Evolutionary conservation across 352 stramenopile genomes (phyloP).

Genomic region (Globisporangium uncinulatum): DNA sequence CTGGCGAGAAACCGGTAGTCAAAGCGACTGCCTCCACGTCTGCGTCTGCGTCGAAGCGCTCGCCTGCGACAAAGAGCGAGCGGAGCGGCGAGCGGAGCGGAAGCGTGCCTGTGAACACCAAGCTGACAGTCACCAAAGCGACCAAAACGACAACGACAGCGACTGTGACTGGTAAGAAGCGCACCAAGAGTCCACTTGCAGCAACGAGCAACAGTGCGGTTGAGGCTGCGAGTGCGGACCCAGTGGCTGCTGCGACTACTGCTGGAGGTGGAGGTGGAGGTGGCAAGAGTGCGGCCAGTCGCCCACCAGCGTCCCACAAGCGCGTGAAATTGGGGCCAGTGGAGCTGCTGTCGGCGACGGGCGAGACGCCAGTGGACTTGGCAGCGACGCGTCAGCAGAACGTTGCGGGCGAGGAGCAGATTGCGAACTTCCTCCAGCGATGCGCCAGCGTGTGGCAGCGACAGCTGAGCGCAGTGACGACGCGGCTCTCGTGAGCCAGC

Average conservation of each 20-base stretch:
- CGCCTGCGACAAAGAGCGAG: background rate
- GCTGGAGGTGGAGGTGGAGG: too few relatives aligned
- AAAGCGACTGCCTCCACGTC: background rate
- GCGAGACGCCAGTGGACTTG: slow-evolving; percentile 7
- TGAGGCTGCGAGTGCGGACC: background rate
- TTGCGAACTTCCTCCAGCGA: slow-evolving; percentile 17
- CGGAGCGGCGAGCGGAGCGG: background rate
- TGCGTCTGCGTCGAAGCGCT: background rate
- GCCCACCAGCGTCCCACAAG: slow-evolving; percentile 1
- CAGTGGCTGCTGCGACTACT: background rate
- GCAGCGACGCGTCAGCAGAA: slow-evolving; percentile 11
- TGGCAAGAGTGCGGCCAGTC: background rate
- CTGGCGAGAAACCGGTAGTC: background rate
- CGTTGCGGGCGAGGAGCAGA: slow-evolving; percentile 11
- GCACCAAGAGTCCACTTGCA: slow-evolving; percentile 6
- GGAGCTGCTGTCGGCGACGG: slow-evolving; percentile 5
- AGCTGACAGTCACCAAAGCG: background rate
- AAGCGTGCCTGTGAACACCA: too few relatives aligned
- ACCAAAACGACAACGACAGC: background rate
- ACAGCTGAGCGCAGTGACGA: slow-evolving; percentile 15
- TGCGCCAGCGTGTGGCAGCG: slow-evolving; percentile 30
- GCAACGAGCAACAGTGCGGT: background rate
- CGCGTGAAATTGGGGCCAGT: slow-evolving; percentile 6
- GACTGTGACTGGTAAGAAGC: slow-evolving; percentile 10
- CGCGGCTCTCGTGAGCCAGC: slow-evolving; percentile 4